A percentile compares a stretch with the other conserved stretches of the same genome.
Conservation (phyloP, 2,329 filamentous ascomycete species). For the Microsporum ferrugineum region DNA sequence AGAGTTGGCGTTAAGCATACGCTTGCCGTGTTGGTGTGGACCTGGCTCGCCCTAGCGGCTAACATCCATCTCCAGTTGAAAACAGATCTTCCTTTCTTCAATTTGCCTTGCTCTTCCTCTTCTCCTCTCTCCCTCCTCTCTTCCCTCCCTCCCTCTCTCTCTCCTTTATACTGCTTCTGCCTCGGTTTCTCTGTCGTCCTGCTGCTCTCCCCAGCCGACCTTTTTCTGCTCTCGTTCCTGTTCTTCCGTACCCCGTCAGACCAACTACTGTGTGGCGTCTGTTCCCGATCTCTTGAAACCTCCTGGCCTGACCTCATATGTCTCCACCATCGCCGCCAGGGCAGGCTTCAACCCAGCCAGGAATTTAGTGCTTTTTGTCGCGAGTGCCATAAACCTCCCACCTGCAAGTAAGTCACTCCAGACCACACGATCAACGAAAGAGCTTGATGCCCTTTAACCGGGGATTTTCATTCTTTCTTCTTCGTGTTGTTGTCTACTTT, state of each 20-base stretch:
- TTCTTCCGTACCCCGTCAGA: neutral
- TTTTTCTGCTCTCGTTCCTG: neutral
- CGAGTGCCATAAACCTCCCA: neutral
- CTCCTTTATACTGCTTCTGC: neutral
- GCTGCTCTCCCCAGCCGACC: neutral
- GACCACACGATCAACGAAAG: neutral
- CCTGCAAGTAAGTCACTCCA: neutral
- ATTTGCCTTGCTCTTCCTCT: neutral
- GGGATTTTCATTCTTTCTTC: neutral
- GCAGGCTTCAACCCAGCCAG: constrained; percentile 2
- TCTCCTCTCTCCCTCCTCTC: neutral
- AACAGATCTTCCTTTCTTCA: constrained; percentile 7
- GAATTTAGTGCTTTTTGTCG: neutral
- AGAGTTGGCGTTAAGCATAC: constrained; percentile 4
- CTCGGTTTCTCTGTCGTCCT: neutral
- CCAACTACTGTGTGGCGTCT: neutral
- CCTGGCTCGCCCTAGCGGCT: constrained; percentile 2
- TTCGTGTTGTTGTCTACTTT: too few relatives aligned
- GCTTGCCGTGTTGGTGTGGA: constrained; percentile 3
- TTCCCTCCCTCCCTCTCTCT: neutral
- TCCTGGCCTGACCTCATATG: constrained; percentile 4
- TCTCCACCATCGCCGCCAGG: constrained; percentile 2
- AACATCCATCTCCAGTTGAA: constrained; percentile 3
- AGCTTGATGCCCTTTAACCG: neutral
- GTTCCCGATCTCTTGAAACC: neutral